These are phyloP conservation scores for Musa beccarii DNA, from an alignment of 176 grass and related monocot species.

Conservation along the genomic window DNA sequence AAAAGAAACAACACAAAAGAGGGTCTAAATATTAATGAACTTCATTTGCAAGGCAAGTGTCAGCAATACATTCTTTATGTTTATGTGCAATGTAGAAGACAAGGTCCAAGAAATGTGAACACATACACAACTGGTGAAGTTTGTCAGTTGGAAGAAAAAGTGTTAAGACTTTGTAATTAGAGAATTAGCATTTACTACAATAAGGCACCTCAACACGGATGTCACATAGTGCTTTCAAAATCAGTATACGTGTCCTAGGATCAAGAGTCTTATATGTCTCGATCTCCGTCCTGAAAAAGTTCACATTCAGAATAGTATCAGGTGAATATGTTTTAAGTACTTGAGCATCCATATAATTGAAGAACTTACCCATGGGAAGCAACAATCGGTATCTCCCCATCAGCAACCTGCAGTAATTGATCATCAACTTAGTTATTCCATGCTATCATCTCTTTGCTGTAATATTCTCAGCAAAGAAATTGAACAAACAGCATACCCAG, in stretches of 20 bases:
- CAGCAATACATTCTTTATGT: neutral
- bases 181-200: neutral
- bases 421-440: constrained; percentile 22
- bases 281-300: constrained; percentile 46
- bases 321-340: neutral
- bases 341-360: constrained; percentile 1
- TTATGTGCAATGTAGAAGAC: neutral
- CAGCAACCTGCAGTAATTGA: constrained; percentile 55
- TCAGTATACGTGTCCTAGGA: constrained; percentile 59
- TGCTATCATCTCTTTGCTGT: neutral
- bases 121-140: too few relatives aligned
- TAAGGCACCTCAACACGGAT: constrained; percentile 60
- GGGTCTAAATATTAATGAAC: neutral
- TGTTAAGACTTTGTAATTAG: neutral
- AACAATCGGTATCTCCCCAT: constrained; percentile 71
- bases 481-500: constrained; percentile 42
- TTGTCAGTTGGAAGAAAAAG: neutral
- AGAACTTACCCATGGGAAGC: constrained; percentile 74
- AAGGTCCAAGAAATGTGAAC: too few relatives aligned
- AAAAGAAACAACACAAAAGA: too few relatives aligned
- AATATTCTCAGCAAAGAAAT: constrained; percentile 17
- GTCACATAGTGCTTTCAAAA: constrained; percentile 90
- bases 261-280: constrained; percentile 70
- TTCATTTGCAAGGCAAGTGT: neutral
- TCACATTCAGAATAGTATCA: neutral